A percentile compares a stretch with the other conserved stretches of the same genome.
phyloP scores from a whole-genome alignment of 768 basidiomycete genomes.

The Mycena filopes region DNA sequence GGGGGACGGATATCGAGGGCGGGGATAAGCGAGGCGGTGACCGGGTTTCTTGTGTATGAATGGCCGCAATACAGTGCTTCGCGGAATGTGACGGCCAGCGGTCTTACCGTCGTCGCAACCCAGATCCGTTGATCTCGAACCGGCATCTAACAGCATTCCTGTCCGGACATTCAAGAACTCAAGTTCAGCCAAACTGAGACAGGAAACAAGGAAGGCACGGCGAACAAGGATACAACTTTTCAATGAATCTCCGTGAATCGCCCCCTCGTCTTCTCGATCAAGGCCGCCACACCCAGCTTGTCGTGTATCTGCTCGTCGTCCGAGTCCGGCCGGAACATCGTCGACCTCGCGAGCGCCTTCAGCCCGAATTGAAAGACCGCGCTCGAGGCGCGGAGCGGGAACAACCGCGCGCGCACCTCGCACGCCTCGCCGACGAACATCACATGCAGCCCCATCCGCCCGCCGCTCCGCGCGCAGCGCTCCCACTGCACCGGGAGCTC shows the following conservation, averaged over 20 bases:
- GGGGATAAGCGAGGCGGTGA: too few species aligned
- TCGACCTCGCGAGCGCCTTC: neutral
- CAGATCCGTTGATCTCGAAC: too few species aligned
- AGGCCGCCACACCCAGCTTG: constrained; percentile 16
- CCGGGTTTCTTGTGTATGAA: too few species aligned
- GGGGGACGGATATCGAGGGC: too few species aligned
- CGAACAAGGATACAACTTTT: too few species aligned
- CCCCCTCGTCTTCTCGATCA: constrained; percentile 39
- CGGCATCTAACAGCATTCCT: too few species aligned
- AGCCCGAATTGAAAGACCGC: neutral
- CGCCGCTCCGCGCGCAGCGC: neutral
- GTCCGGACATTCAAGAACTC: too few species aligned
- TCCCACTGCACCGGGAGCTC: constrained; percentile 6
- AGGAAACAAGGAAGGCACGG: too few species aligned
- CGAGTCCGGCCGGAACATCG: neutral
- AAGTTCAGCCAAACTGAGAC: too few species aligned
- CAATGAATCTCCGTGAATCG: constrained; percentile 36
- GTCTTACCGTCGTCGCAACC: too few species aligned
- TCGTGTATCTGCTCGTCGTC: neutral
- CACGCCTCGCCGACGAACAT: neutral
- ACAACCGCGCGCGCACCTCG: neutral
- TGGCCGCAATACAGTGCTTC: too few species aligned
- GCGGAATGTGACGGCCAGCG: too few species aligned
- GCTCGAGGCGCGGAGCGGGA: neutral
- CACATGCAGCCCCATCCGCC: constrained; percentile 7